Evolutionary conservation across 768 basidiomycete genomes (phyloP).

Genomic region (Suillus alpinus): DNA sequence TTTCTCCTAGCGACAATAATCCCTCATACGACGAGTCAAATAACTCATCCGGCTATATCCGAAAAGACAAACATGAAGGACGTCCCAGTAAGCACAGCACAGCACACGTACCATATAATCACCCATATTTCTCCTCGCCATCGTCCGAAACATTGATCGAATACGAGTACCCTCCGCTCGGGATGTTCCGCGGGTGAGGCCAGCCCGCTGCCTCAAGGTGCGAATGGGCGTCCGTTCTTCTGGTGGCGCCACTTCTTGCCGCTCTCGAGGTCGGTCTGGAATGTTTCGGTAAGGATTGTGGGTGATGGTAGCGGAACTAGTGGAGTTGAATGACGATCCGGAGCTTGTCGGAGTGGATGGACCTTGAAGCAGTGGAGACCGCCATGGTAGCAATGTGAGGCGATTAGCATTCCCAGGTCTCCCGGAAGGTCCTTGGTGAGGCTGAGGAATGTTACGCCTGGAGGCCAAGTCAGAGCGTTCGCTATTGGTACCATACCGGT

Average conservation of each 20-base stretch:
- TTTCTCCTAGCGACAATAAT: constrained; percentile 52
- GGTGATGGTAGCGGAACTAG: neutral
- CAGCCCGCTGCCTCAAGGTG: constrained; percentile 4
- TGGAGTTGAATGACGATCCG: neutral
- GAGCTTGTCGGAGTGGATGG: neutral
- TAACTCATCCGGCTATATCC: constrained; percentile 66
- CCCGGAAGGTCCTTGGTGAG: neutral
- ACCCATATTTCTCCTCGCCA: constrained; percentile 29
- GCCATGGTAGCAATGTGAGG: neutral
- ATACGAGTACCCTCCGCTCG: neutral
- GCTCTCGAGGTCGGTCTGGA: neutral
- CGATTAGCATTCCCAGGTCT: constrained; percentile 1
- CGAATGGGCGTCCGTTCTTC: constrained; percentile 3
- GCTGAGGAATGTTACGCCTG: neutral
- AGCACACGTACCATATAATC: constrained; percentile 51
- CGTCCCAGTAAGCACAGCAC: constrained; percentile 3
- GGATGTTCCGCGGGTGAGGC: neutral
- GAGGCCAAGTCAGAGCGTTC: constrained; percentile 1
- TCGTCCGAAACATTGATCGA: constrained; percentile 6
- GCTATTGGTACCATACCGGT: neutral
- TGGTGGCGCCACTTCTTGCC: neutral
- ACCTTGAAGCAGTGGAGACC: neutral
- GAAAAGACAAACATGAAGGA: constrained; percentile 6
- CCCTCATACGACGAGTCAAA: constrained; percentile 76
- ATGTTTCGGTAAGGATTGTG: neutral